Evolutionary conservation across 106 monocot genomes (phyloP), one percentile per base, ranked within the genome.

Genomic region (Apostasia shenzhenica): DNA sequence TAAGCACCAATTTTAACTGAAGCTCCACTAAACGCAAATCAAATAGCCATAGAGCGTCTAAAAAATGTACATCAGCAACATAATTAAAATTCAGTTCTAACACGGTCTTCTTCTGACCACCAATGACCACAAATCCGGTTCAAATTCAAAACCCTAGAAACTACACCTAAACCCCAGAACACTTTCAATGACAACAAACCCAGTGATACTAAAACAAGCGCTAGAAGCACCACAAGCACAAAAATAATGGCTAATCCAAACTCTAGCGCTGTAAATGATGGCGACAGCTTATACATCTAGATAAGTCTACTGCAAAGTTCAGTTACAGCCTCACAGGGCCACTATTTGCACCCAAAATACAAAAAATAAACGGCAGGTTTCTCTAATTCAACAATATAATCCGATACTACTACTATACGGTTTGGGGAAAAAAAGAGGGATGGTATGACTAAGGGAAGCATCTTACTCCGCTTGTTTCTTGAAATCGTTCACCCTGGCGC

Each of bases 381-480:
- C 62, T 3, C 5, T 13, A 45, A 1, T 12, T 41, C 59, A 2
- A 42, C 61, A 7, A 61, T 9, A 26, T 26, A 26, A 26, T 14
- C 37, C 12, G 12, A 4, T 62, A 43, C 14, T 43, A 45, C 11
- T 62, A 62, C 4, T 12, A 44, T n/a, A 62, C 1, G 62, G 26
- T 26, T 26, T 26, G 45, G 0, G 45, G 62, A 47, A 65, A 1
- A 48, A 37, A 1, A 65, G 7, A 3, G 8, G 14, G 37, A 45
- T 13, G 8, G 39, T 41, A 49, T 50, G 9, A 42, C 9, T 3
- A 14, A 58, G 10, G 38, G 37, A 40, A 41, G 41, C 54, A 26
- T 4, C 68, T 72, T 60, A 80, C 83, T 79, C 78, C 8, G 83
- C 83, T 55, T 80, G 72, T 12, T 71, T 50, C 69, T 73, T 76